Evolutionary conservation across 1,284 basidiomycete genomes (phyloP).

Genomic region (Pseudozyma sp.): DNA sequence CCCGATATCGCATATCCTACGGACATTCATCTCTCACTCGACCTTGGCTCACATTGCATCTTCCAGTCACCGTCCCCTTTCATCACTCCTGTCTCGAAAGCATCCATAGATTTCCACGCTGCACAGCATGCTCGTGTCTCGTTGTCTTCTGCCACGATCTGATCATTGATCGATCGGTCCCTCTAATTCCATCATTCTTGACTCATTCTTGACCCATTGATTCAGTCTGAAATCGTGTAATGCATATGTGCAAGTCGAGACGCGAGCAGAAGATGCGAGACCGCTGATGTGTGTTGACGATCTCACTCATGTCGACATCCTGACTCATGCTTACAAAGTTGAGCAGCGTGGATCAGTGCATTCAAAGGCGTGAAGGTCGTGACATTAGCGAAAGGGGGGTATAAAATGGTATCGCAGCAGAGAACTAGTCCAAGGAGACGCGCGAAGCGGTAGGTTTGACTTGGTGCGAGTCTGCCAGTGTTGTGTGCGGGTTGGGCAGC

Average conservation of each 20-base stretch:
- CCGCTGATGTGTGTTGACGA: too few species aligned
- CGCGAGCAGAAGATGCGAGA: too few species aligned
- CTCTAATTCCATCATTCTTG: neutral
- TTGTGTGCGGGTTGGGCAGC: neutral
- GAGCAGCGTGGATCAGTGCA: too few species aligned
- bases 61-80: too few species aligned
- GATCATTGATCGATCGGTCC: neutral
- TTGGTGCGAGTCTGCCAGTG: slow-evolving; percentile 9
- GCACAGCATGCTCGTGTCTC: neutral
- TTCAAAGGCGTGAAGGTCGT: neutral
- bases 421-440: slow-evolving; percentile 28
- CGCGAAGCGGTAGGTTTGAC: slow-evolving; percentile 22
- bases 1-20: neutral
- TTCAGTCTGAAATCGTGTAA: too few species aligned
- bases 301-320: too few species aligned
- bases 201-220: too few species aligned
- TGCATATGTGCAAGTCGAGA: too few species aligned
- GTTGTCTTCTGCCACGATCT: neutral
- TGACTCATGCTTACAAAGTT: too few species aligned
- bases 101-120: neutral
- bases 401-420: neutral
- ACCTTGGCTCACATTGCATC: too few species aligned
- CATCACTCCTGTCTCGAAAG: neutral
- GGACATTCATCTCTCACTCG: neutral
- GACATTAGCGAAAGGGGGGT: neutral